Evolutionary conservation across 495 filamentous ascomycete genomes (phyloP), one percentile per base, ranked within the genome.

Genomic region (Annulohypoxylon moriforme): DNA sequence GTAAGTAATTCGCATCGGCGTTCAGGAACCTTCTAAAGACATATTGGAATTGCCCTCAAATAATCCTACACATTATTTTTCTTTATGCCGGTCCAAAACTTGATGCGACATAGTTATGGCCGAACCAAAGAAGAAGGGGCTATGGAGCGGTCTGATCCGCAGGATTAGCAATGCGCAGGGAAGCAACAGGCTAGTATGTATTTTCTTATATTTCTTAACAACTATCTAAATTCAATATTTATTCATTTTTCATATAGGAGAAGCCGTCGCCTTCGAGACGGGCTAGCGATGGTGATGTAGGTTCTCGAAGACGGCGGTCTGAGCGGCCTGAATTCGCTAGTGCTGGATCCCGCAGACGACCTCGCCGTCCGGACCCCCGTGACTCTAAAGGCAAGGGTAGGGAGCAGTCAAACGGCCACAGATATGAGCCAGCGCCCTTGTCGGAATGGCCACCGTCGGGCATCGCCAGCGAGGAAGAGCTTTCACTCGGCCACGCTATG

Each of bases 361-460:
- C 79, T 33, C 78, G 81, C 18, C 81, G 81, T 34, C 79, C 80
- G 20, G 79, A 81, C 44, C 73, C 77, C 18, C 69, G 60, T 52
- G 76, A 76, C 33, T 67, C 64, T 67, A 85, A 85, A 65, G 82
- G 84, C 33, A 85, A 84, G 68, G 82, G 79, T 18, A 82, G 73
- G 22, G 80, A 81, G 46, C 67, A 76, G 44, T 25, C 65, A 14
- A 77, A 77, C 50, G 77, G 78, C 50, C 56, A 71, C 46, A 55
- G 61, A 52, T 75, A 82, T 62, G 80, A 83, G 11, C 63, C 70
- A 5, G 71, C 77, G 9, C 82, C 83, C 16, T 73, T 84, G 46
- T 80, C 81, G 27, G 79, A 81, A 68, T 86, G 84, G 84, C 84
- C 84, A 14, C 84, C 84, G 0, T 75, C 78, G 3, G 81, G 81